Conservation (phyloP, 129 eudicot genomes). For the Arctium minus region DNA sequence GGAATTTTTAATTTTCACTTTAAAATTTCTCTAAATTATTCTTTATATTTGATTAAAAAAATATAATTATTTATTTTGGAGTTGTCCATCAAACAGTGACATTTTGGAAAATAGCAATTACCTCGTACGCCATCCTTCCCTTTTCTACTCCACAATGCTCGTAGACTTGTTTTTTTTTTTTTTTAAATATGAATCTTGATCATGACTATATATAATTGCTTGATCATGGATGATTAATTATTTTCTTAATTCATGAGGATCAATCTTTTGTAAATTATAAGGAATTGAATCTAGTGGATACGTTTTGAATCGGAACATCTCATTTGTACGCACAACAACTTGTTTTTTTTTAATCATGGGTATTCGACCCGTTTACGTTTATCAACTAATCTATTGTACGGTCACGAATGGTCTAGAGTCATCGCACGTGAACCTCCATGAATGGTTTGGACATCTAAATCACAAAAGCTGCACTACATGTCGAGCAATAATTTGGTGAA, state of each 20-base stretch:
- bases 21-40: background rate
- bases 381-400: no score
- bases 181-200: background rate
- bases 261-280: background rate
- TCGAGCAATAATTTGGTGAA: no score
- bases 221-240: background rate
- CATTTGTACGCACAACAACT: no score
- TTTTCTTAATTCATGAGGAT: background rate
- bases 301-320: background rate
- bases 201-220: background rate
- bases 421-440: no score
- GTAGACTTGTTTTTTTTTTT: background rate
- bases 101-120: constrained; percentile 3
- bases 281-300: background rate
- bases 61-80: background rate
- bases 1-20: background rate
- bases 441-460: no score
- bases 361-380: no score
- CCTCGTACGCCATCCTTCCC: background rate
- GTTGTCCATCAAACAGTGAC: constrained; percentile 5
- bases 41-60: background rate
- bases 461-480: no score
- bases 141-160: background rate
- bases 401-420: no score
- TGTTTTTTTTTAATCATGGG: no score